phyloP scores from a whole-genome alignment of 2,329 filamentous ascomycete species.

The Lachnellula subtilissima region DNA sequence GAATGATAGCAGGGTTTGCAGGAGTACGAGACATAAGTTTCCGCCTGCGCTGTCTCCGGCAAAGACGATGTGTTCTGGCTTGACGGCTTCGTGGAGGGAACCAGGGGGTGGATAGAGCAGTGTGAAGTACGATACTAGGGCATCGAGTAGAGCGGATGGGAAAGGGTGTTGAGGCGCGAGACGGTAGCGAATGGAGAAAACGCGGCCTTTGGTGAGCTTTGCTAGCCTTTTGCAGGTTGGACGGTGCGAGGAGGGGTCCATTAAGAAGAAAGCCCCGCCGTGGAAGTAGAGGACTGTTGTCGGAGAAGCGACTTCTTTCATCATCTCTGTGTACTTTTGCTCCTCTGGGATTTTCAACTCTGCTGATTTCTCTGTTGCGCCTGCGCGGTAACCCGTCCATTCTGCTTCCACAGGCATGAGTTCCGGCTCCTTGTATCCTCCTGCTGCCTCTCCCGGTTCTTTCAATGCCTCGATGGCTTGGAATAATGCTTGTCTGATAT shows the following conservation, averaged over 20 bases:
- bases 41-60: slow-evolving; percentile 71
- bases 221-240: slow-evolving; percentile 55
- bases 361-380: slow-evolving; percentile 43
- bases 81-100: slow-evolving; percentile 61
- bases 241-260: slow-evolving; percentile 66
- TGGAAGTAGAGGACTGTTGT: slow-evolving; percentile 70
- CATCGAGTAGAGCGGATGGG: slow-evolving; percentile 69
- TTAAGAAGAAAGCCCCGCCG: slow-evolving; percentile 68
- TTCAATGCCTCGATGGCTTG: slow-evolving; percentile 52
- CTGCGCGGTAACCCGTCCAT: slow-evolving; percentile 67
- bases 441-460: slow-evolving; percentile 27
- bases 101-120: slow-evolving; percentile 66
- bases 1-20: slow-evolving; percentile 65
- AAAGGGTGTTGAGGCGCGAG: slow-evolving; percentile 72
- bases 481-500: slow-evolving; percentile 55
- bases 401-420: slow-evolving; percentile 60
- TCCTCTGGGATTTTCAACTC: slow-evolving; percentile 55
- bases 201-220: slow-evolving; percentile 60
- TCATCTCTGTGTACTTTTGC: slow-evolving; percentile 61
- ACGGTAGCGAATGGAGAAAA: slow-evolving; percentile 60
- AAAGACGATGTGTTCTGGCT: slow-evolving; percentile 62
- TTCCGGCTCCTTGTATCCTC: slow-evolving; percentile 45
- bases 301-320: slow-evolving; percentile 59
- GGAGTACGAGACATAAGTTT: slow-evolving; percentile 60
- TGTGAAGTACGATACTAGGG: slow-evolving; percentile 64